phyloP scores from a whole-genome alignment of 2,329 filamentous ascomycete genomes.

The Alternaria gansuensis region DNA sequence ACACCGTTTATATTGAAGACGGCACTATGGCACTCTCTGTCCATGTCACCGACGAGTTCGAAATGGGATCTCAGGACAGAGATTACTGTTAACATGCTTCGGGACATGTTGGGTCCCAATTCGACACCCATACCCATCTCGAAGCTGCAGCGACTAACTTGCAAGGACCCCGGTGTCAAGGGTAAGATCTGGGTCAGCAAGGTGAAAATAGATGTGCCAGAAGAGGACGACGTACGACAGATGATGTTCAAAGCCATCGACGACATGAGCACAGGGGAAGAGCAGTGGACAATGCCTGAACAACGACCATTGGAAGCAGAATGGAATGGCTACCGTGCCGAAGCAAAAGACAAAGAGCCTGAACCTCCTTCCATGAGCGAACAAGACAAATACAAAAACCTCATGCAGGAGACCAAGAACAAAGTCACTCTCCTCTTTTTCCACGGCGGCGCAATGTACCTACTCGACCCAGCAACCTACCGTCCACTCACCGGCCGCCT shows the following conservation, averaged over 20 bases:
- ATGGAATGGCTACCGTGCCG: conserved; percentile 75
- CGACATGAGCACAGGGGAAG: conserved; percentile 57
- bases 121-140: conserved; percentile 38
- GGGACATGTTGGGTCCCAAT: conserved; percentile 54
- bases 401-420: conserved; percentile 73
- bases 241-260: conserved; percentile 67
- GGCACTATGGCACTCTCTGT: conserved; percentile 70
- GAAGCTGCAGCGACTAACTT: conserved; percentile 66
- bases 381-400: conserved; percentile 68
- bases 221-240: conserved; percentile 62
- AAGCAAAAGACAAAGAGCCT: conserved; percentile 60
- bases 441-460: conserved; percentile 78
- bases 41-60: conserved; percentile 72
- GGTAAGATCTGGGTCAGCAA: conserved; percentile 84
- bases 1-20: conserved; percentile 71
- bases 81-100: conserved; percentile 75
- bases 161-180: conserved; percentile 73
- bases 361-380: conserved; percentile 67
- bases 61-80: conserved; percentile 83
- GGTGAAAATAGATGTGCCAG: conserved; percentile 69
- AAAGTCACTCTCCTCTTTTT: conserved; percentile 75
- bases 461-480: conserved; percentile 75
- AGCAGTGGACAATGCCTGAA: conserved; percentile 57
- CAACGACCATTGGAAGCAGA: conserved; percentile 71
- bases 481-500: conserved; percentile 67